phyloP scores from a whole-genome alignment of 805 yeast species.

The Priceomyces fermenticarens region DNA sequence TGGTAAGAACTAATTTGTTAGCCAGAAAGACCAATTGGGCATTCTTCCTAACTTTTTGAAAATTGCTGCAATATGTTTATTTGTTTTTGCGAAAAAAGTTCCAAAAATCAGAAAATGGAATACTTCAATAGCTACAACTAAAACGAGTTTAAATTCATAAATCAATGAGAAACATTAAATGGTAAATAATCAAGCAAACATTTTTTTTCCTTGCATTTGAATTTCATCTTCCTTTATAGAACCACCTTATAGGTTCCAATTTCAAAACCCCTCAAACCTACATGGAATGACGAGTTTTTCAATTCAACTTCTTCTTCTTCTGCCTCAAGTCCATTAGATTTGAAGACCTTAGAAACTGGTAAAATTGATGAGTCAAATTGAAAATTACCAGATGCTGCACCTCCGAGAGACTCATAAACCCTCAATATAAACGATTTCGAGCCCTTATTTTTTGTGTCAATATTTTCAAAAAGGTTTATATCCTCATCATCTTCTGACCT shows the following conservation, averaged over 20 bases:
- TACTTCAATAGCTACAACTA: no score
- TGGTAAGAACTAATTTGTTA: no score
- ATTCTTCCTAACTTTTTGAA: no score
- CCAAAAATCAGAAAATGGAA: no score
- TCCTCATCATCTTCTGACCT: conserved; percentile 82
- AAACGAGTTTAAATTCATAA: no score
- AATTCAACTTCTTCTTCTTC: conserved; percentile 40
- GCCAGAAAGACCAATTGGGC: no score
- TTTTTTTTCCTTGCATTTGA: no score
- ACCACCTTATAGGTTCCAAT: conserved; percentile 61
- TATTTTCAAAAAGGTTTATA: conserved; percentile 42
- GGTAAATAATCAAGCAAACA: neutral
- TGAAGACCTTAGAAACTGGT: conserved; percentile 45
- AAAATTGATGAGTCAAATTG: conserved; percentile 33
- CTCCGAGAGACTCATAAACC: conserved; percentile 87
- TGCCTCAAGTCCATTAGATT: conserved; percentile 61
- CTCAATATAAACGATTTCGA: conserved; percentile 56
- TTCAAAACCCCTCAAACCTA: conserved; percentile 72
- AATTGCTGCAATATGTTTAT: no score
- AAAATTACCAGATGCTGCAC: conserved; percentile 55
- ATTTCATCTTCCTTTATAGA: conserved; percentile 13
- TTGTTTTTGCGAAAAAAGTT: no score
- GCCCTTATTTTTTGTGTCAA: conserved; percentile 45
- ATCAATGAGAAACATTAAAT: no score
- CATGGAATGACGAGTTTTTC: conserved; percentile 29